Evolutionary conservation across 192 early-diverging fungal genomes (phyloP).

Genomic region (Gigaspora rosea): DNA sequence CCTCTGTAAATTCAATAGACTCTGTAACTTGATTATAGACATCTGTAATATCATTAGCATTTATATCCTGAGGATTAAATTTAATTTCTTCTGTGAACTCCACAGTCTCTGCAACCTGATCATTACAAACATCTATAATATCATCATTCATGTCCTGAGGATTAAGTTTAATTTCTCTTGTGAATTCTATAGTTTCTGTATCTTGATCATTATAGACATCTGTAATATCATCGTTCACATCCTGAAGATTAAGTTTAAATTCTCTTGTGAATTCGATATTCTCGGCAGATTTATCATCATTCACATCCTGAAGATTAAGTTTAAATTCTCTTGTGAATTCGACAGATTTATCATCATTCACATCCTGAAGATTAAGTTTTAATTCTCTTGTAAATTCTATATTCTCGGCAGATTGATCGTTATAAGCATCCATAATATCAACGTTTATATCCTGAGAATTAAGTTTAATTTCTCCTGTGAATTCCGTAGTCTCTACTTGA

Average conservation of each 20-base stretch:
- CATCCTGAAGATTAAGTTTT: neutral
- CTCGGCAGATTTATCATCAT: neutral
- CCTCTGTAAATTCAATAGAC: neutral
- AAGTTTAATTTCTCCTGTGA: too few relatives aligned
- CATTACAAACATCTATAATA: neutral
- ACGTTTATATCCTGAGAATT: too few relatives aligned
- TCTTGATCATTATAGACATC: neutral
- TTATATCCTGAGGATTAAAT: too few relatives aligned
- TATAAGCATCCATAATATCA: neutral
- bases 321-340: neutral
- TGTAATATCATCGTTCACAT: neutral
- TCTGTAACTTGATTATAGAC: neutral
- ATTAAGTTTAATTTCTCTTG: neutral
- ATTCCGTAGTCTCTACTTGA: too few relatives aligned
- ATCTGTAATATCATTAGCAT: too few relatives aligned
- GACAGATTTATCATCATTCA: neutral
- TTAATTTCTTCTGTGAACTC: neutral
- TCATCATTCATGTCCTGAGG: neutral
- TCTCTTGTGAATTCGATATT: neutral
- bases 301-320: neutral
- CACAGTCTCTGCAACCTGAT: neutral
- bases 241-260: too few relatives aligned
- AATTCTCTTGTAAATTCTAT: slow-evolving; percentile 1
- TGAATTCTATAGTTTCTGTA: slow-evolving; percentile 9
- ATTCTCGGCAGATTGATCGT: neutral